These are phyloP conservation scores for Fragosphaeria purpurea DNA, from an alignment of 2,329 filamentous ascomycete genomes.

Conservation along the genomic window DNA sequence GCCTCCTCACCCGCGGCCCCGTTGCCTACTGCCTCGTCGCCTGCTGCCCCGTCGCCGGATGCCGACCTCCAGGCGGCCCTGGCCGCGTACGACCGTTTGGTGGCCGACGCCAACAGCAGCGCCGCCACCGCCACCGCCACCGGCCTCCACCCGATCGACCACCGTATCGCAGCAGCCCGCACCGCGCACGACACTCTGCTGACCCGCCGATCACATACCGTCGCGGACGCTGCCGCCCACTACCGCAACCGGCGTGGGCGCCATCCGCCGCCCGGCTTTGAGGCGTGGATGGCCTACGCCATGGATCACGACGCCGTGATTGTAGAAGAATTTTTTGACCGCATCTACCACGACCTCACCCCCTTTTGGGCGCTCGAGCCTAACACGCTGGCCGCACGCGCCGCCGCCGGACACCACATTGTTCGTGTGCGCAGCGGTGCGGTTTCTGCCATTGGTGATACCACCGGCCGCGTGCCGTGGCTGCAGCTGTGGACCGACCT, in stretches of 20 bases:
- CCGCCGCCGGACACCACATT: conserved; percentile 34
- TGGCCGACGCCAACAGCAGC: not conserved
- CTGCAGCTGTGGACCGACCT: conserved; percentile 38
- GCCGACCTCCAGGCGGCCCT: conserved; percentile 3
- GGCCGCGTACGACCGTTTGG: conserved; percentile 1
- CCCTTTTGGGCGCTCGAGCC: conserved; percentile 47
- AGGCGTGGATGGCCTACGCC: conserved; percentile 37
- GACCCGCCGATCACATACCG: conserved; percentile 29
- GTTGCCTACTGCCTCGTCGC: too few relatives aligned
- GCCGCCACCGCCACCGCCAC: conserved; percentile 1
- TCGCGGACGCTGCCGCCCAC: conserved; percentile 34
- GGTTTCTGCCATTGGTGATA: conserved; percentile 29
- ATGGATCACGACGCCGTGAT: conserved; percentile 30
- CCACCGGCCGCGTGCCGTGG: conserved; percentile 31
- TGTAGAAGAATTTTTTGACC: conserved; percentile 41
- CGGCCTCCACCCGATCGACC: conserved; percentile 33
- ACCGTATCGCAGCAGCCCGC: conserved; percentile 30
- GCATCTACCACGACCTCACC: conserved; percentile 40
- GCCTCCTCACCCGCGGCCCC: too few relatives aligned
- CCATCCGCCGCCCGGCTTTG: conserved; percentile 39
- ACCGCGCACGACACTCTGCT: conserved; percentile 28
- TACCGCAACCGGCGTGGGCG: conserved; percentile 37
- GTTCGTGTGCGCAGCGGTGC: conserved; percentile 37
- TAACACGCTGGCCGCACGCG: conserved; percentile 19
- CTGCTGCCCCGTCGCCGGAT: not conserved